Evolutionary conservation across 768 basidiomycete genomes (phyloP).

Genomic region (Russula compacta): DNA sequence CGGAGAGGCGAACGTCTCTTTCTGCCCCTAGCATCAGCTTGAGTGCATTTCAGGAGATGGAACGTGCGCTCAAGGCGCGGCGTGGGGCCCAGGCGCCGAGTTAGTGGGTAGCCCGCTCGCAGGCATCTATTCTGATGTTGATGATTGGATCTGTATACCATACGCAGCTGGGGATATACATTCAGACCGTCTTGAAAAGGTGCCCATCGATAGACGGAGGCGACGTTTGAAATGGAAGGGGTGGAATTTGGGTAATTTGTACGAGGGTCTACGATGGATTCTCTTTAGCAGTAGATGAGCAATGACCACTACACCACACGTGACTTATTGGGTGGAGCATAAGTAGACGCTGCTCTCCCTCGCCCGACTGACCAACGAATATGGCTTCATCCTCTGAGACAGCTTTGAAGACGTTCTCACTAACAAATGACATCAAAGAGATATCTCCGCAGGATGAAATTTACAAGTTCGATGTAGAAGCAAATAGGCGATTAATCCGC

Average conservation of each 20-base stretch:
- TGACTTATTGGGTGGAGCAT: not conserved
- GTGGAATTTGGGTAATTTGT: constrained; percentile 23
- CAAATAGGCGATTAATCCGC: constrained; percentile 54
- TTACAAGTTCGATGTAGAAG: constrained; percentile 62
- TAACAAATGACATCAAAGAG: constrained; percentile 62
- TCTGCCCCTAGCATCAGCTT: constrained; percentile 30
- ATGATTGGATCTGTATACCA: not conserved
- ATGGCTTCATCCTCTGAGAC: constrained; percentile 37
- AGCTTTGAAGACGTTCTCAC: constrained; percentile 64
- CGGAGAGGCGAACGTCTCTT: constrained; percentile 21
- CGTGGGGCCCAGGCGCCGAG: constrained; percentile 22
- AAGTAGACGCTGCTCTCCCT: not conserved
- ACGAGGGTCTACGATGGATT: constrained; percentile 42
- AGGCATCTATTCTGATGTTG: constrained; percentile 12
- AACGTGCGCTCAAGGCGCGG: constrained; percentile 45
- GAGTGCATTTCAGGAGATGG: constrained; percentile 67
- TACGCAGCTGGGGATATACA: not conserved
- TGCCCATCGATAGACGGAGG: not conserved
- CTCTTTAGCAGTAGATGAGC: constrained; percentile 38
- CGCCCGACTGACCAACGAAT: not conserved
- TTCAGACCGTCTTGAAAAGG: not conserved
- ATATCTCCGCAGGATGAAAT: constrained; percentile 73
- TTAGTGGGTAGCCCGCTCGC: constrained; percentile 5
- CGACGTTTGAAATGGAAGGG: not conserved
- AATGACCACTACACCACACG: not conserved